Evolutionary conservation across 1,139 yeast genomes (phyloP).

Genomic region (Saccharomycopsis hybrid): DNA sequence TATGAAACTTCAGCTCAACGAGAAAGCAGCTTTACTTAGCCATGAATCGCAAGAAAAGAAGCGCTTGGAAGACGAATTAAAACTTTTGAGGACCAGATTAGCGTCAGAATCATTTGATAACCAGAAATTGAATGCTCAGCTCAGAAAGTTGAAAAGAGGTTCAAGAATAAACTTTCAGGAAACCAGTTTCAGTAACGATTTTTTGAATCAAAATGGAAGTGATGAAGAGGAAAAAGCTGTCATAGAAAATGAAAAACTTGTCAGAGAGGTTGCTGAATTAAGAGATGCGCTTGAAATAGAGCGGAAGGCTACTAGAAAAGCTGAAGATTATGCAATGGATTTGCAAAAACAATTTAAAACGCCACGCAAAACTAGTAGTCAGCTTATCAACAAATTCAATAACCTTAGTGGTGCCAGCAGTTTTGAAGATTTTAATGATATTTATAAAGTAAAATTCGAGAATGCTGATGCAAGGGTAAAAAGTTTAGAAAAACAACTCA

Average conservation of each 20-base stretch:
- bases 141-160: conserved; percentile 31
- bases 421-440: conserved; percentile 18
- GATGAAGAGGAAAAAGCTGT: conserved; percentile 1
- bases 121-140: conserved; percentile 37
- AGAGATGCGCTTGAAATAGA: conserved; percentile 33
- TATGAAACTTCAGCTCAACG: conserved; percentile 47
- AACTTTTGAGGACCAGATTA: conserved; percentile 47
- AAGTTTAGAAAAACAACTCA: conserved; percentile 37
- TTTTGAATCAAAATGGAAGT: conserved; percentile 4
- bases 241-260: conserved; percentile 31
- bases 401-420: conserved; percentile 4
- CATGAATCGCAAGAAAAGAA: conserved; percentile 48
- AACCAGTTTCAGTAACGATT: conserved; percentile 20
- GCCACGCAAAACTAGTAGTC: conserved; percentile 4
- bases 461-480: conserved; percentile 41
- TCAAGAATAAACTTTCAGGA: conserved; percentile 23
- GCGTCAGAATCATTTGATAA: conserved; percentile 50
- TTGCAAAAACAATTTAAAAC: conserved; percentile 27
- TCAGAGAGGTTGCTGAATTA: conserved; percentile 34
- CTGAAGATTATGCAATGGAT: conserved; percentile 28
- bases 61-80: conserved; percentile 51
- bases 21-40: conserved; percentile 43
- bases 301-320: conserved; percentile 29
- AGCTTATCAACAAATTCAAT: conserved; percentile 13
- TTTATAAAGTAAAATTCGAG: conserved; percentile 32